phyloP scores from a whole-genome alignment of 2,329 filamentous ascomycete species.

The Dothideomycetes sp. region DNA sequence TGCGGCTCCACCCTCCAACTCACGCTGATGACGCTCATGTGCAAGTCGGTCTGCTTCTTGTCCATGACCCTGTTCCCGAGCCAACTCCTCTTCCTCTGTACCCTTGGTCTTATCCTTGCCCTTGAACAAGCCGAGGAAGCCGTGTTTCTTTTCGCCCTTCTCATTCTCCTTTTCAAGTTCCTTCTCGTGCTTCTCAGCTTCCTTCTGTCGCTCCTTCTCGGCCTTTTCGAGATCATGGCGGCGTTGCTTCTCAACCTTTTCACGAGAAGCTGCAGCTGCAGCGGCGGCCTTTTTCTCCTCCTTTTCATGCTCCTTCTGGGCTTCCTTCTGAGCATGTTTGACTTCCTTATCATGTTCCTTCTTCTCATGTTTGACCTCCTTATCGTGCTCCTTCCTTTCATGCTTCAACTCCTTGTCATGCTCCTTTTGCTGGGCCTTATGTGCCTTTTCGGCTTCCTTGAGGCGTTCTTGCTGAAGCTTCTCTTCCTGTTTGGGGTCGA shows the following conservation, averaged over 20 bases:
- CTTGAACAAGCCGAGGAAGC: slow-evolving; percentile 31
- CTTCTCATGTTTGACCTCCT: slow-evolving; percentile 17
- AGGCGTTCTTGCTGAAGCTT: slow-evolving; percentile 20
- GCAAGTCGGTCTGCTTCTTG: slow-evolving; percentile 6
- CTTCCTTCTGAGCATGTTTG: slow-evolving; percentile 23
- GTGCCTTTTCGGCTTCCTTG: slow-evolving; percentile 19
- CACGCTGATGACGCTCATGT: slow-evolving; percentile 15
- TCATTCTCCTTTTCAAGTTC: slow-evolving; percentile 14
- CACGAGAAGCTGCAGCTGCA: background rate
- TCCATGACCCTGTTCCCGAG: slow-evolving; percentile 1
- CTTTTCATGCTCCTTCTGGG: slow-evolving; percentile 6
- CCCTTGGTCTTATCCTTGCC: slow-evolving; percentile 34
- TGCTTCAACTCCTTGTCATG: slow-evolving; percentile 20
- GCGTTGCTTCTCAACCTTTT: slow-evolving; percentile 21
- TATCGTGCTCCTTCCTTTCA: slow-evolving; percentile 23
- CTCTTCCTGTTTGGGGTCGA: slow-evolving; percentile 21
- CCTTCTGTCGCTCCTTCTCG: slow-evolving; percentile 22
- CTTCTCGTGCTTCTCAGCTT: slow-evolving; percentile 23
- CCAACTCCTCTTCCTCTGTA: background rate
- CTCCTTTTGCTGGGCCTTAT: slow-evolving; percentile 22
- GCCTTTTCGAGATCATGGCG: slow-evolving; percentile 19
- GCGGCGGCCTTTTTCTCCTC: slow-evolving; percentile 13
- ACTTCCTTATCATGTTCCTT: slow-evolving; percentile 19
- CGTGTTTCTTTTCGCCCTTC: slow-evolving; percentile 16
- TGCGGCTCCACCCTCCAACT: slow-evolving; percentile 7